phyloP scores from a whole-genome alignment of 2,329 filamentous ascomycete genomes.

The Fusarium protoensiforme region DNA sequence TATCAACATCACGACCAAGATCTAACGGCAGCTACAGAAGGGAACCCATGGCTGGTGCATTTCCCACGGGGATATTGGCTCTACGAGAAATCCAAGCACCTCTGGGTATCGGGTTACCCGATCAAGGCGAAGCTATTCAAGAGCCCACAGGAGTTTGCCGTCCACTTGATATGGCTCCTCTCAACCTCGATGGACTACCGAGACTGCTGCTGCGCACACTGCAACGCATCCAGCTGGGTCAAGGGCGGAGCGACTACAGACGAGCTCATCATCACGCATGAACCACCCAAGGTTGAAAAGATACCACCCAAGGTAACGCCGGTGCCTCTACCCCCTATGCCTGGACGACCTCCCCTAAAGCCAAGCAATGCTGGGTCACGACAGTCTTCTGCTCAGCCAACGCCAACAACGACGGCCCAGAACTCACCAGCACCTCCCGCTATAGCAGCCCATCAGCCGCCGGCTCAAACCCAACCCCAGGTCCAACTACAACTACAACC shows the following conservation, averaged over 20 bases:
- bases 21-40: constrained; percentile 48
- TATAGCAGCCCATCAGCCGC: neutral
- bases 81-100: constrained; percentile 60
- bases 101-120: constrained; percentile 62
- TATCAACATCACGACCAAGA: neutral
- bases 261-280: constrained; percentile 41
- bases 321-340: constrained; percentile 50
- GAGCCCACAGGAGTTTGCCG: constrained; percentile 63
- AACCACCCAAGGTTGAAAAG: constrained; percentile 41
- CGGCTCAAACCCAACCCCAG: constrained; percentile 20
- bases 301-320: constrained; percentile 48
- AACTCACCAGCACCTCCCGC: constrained; percentile 30
- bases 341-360: constrained; percentile 49
- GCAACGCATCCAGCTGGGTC: constrained; percentile 49
- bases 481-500: constrained; percentile 9
- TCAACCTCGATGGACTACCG: constrained; percentile 59
- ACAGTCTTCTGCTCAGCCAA: constrained; percentile 45
- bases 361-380: constrained; percentile 34
- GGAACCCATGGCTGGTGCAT: constrained; percentile 57
- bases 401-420: constrained; percentile 25
- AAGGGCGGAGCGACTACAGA: constrained; percentile 42
- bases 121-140: constrained; percentile 61
- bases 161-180: constrained; percentile 64
- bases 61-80: constrained; percentile 60
- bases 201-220: constrained; percentile 64